Conservation (phyloP, 306 rosid species). For the Pyrus pyrifolia region DNA sequence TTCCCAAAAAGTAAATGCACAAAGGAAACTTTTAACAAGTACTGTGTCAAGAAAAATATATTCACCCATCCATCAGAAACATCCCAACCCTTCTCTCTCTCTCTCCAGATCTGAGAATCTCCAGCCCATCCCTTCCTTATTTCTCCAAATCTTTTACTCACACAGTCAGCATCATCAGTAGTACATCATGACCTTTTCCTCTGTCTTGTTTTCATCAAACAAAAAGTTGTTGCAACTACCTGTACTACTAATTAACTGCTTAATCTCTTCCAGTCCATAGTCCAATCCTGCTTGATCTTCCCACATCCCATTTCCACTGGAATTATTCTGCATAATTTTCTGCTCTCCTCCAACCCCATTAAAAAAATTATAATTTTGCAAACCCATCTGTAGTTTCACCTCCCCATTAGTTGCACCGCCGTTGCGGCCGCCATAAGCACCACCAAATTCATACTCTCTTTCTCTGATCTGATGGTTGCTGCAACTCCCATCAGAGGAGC, state of each 20-base stretch:
- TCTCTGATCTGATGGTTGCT: constrained; percentile 28
- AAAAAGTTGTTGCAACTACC: constrained; percentile 39
- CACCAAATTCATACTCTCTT: constrained; percentile 10
- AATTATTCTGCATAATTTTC: constrained; percentile 15
- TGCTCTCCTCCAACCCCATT: constrained; percentile 34
- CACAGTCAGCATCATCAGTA: constrained; percentile 49
- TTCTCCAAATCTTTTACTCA: constrained; percentile 27
- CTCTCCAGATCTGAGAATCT: constrained; percentile 20
- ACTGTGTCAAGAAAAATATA: constrained; percentile 3
- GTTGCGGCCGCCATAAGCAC: too few species aligned
- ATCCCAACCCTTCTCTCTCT: neutral
- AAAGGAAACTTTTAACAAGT: constrained; percentile 17
- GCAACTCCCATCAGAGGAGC: constrained; percentile 59
- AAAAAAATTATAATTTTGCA: constrained; percentile 7
- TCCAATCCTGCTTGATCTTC: constrained; percentile 43
- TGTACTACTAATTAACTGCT: constrained; percentile 42
- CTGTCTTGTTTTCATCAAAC: constrained; percentile 58
- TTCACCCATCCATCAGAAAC: constrained; percentile 2
- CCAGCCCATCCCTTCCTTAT: neutral
- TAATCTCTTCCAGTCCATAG: constrained; percentile 63
- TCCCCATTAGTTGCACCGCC: too few species aligned
- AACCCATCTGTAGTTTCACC: neutral
- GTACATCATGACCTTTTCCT: constrained; percentile 39
- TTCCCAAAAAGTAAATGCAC: constrained; percentile 30
- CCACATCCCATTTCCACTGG: neutral